These are phyloP conservation scores for Heimioporus sp. DNA, from an alignment of 768 basidiomycete species.

Conservation along the genomic window DNA sequence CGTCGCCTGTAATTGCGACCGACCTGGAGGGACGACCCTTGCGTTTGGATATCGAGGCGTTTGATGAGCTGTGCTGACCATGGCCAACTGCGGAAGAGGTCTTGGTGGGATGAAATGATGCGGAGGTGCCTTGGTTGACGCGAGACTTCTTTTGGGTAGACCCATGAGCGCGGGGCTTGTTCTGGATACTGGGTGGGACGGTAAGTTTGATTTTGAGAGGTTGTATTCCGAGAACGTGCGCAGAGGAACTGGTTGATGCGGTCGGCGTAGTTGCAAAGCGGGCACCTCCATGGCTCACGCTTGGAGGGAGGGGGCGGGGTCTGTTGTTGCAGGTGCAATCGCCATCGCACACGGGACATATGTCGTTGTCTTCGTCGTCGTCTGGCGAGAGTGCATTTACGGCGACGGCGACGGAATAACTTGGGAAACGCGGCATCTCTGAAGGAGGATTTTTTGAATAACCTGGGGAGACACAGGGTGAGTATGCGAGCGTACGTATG, in stretches of 20 bases:
- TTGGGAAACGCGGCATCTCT: constrained; percentile 66
- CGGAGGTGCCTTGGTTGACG: constrained; percentile 29
- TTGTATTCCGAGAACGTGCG: constrained; percentile 26
- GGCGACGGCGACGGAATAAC: constrained; percentile 59
- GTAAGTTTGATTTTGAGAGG: constrained; percentile 73
- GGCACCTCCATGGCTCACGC: constrained; percentile 32
- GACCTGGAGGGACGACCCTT: constrained; percentile 58
- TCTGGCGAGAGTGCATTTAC: constrained; percentile 36
- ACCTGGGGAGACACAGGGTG: constrained; percentile 30
- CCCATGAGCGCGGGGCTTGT: constrained; percentile 35
- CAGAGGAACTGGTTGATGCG: constrained; percentile 36
- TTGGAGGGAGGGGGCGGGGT: constrained; percentile 33
- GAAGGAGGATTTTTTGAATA: constrained; percentile 50
- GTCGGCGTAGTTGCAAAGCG: constrained; percentile 38
- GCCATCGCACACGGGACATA: constrained; percentile 89
- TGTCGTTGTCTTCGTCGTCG: constrained; percentile 82
- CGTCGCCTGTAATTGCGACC: constrained; percentile 33
- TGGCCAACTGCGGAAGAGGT: constrained; percentile 28
- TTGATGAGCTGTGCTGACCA: constrained; percentile 19
- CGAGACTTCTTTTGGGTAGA: constrained; percentile 30
- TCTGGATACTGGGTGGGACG: constrained; percentile 55
- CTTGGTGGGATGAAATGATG: constrained; percentile 5
- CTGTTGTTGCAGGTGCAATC: constrained; percentile 76
- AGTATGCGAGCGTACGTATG: constrained; percentile 25
- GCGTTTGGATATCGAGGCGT: constrained; percentile 38